Base-by-base conservation (phyloP, 371 early-diverging fungal genomes). In the Blyttiomyces sp. region DNA sequence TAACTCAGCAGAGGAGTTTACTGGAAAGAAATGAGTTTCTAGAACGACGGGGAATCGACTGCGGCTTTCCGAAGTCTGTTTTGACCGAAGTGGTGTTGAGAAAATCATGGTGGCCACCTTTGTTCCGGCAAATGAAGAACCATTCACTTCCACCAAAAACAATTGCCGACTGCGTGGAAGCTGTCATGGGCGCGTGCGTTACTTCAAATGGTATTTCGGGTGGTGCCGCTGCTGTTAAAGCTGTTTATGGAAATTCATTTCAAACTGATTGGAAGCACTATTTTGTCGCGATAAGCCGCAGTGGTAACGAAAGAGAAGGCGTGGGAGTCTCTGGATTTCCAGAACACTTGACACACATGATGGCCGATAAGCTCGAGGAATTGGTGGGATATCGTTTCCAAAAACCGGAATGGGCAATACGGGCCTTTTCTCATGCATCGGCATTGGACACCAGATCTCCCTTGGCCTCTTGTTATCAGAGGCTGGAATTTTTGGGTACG, bases 91-190 rank as follows among this genome's bases (percentile, higher is more conserved):
- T 56, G 21, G 35, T 74, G 16, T 61, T 69, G 16, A 23, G 74
- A 7, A 61, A 64, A 34, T 36, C 42, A 3, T 76, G 69, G 69
- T 28, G 28, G 2, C 73, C 70, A 7, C 74, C 70, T 3, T 34
- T 57, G 33, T n/a, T 30, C 5, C 30, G 27, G 2, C 49, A 45
- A 23, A 21, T 30, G 11, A 19, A 33, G 31, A n/a, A n/a, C n/a
- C n/a, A n/a, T n/a, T 27, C 28, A 2, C 61, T 70, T n/a, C 62
- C 71, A 0, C 88, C 91, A 57, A 94, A 96, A 61, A 84, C 85
- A 0, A 67, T 92, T 33, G 96, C 96, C 0, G 96, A 96, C 78
- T 72, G 90, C 35, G 83, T 96, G 0, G 96, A 96, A 68, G 92
- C 95, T 0, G 69, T 89, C 3, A 68, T 97, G 23, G 96, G 95